phyloP scores from a whole-genome alignment of 768 basidiomycete genomes.

The Dacryopinax spathularia region DNA sequence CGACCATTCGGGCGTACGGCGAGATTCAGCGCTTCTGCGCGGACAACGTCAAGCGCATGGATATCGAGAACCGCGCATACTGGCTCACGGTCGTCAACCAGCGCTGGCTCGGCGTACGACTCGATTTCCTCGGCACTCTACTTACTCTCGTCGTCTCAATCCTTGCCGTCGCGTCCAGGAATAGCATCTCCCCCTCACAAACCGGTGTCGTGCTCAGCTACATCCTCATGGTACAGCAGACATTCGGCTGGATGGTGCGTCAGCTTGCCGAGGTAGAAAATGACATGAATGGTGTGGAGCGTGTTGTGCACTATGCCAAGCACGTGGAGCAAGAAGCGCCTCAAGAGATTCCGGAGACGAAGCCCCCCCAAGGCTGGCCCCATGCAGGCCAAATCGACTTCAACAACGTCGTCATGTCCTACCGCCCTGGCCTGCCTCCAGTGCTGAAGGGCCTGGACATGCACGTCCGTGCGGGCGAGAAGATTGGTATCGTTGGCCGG shows the following conservation, averaged over 20 bases:
- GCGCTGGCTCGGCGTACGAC: conserved; percentile 77
- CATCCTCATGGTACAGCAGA: conserved; percentile 58
- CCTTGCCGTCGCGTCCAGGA: conserved; percentile 58
- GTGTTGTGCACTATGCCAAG: conserved; percentile 66
- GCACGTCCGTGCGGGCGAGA: conserved; percentile 59
- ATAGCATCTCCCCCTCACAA: conserved; percentile 61
- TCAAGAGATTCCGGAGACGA: conserved; percentile 45
- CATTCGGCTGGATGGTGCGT: conserved; percentile 61
- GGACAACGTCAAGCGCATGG: conserved; percentile 62
- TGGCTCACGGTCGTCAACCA: conserved; percentile 71
- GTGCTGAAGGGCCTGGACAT: conserved; percentile 76
- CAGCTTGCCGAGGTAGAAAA: conserved; percentile 81
- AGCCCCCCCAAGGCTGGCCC: conserved; percentile 60
- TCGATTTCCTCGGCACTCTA: conserved; percentile 67
- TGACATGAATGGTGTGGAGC: conserved; percentile 83
- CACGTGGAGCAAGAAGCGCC: conserved; percentile 72
- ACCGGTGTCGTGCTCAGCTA: conserved; percentile 55
- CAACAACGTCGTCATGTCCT: conserved; percentile 60
- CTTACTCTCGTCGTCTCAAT: conserved; percentile 62
- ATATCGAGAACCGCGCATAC: conserved; percentile 81
- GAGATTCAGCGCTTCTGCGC: conserved; percentile 58
- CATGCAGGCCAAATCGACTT: conserved; percentile 56
- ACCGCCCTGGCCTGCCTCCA: conserved; percentile 74
- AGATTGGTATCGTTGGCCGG: conserved; percentile 78
- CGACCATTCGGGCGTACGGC: conserved; percentile 79